Percentiles rank a stretch among this genome's conserved stretches.
Evolutionary conservation across 2,329 filamentous ascomycete species (phyloP).

Genomic region (Calonectria fujianensis): DNA sequence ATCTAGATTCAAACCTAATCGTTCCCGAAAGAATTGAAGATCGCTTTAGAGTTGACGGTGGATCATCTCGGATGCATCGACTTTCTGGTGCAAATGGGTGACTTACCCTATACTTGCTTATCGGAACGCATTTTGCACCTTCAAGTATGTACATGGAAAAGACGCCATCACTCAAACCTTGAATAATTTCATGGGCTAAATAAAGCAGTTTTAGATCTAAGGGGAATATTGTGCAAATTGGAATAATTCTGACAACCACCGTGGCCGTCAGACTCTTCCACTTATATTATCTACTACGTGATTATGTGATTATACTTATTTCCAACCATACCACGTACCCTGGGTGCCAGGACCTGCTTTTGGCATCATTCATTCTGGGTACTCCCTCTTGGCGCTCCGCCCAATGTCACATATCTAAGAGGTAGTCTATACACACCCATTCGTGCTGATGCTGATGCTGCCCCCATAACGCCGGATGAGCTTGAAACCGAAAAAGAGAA

Average conservation of each 20-base stretch:
- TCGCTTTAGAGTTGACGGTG: not conserved
- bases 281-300: slow-evolving; percentile 50
- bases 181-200: not conserved
- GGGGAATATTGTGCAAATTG: not conserved
- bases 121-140: too few relatives aligned
- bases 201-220: not conserved
- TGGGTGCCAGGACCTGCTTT: slow-evolving; percentile 18
- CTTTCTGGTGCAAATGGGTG: too few relatives aligned
- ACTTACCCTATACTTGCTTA: too few relatives aligned
- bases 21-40: not conserved
- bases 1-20: not conserved
- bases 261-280: not conserved
- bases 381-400: not conserved
- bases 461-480: slow-evolving; percentile 37
- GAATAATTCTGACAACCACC: not conserved
- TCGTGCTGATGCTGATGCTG: slow-evolving; percentile 32
- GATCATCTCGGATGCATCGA: not conserved
- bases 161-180: too few relatives aligned
- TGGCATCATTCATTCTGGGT: not conserved
- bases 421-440: slow-evolving; percentile 29
- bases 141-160: too few relatives aligned
- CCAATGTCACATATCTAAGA: slow-evolving; percentile 33
- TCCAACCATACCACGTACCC: slow-evolving; percentile 22
- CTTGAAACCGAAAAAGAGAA: slow-evolving; percentile 20
- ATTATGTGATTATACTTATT: slow-evolving; percentile 45